Evolutionary conservation across 805 yeast species (phyloP), one percentile per base, ranked within the genome.

Genomic region (Candida morakotiae): DNA sequence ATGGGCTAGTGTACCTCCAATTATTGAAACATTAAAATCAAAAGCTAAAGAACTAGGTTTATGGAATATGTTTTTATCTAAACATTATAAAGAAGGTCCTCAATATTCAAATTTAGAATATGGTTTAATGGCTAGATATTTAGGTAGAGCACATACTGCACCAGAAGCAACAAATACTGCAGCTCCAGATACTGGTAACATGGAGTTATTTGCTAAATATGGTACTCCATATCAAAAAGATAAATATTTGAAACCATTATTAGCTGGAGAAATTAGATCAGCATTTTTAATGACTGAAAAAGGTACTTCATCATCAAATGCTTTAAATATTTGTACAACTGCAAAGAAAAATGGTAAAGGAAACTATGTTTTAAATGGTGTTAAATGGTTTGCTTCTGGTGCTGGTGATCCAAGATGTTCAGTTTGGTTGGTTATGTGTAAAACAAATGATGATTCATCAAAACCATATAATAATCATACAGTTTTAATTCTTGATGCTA

Each of bases 331-430:
- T 40, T 63, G 75, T 1, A 56, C 72, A 28, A 50, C 64, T 20
- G 79, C 80, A 21, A 44, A 25, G 13, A 42, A 46, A 42, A 64
- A 59, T 40, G 49, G 50, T 4, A 55, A 52, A 11, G 80, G 75
- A 3, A 66, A 70, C 41, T 74, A 65, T 36, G 71, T 77, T 2
- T 45, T 80, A 33, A 74, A 75, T 43, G 85, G 85, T 5, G 67
- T 75, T 37, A 80, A 80, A 52, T 79, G 85, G 85, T 79, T 79
- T 69, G 79, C 83, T 2, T 75, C 83, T 0, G 84, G 84, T 20
- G 83, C 83, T 26, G 83, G 83, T 18, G 84, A 79, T 52, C 83
- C 83, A 18, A 67, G 82, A 38, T 71, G 79, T 53, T 47, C 58
- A 27, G 69, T 74, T 13, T 69, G 77, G 73, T 59, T 74, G 37